Evolutionary conservation across 345 rosid species (phyloP), one percentile per base, ranked within the genome.

Genomic region (Crucihimalaya himalaica): DNA sequence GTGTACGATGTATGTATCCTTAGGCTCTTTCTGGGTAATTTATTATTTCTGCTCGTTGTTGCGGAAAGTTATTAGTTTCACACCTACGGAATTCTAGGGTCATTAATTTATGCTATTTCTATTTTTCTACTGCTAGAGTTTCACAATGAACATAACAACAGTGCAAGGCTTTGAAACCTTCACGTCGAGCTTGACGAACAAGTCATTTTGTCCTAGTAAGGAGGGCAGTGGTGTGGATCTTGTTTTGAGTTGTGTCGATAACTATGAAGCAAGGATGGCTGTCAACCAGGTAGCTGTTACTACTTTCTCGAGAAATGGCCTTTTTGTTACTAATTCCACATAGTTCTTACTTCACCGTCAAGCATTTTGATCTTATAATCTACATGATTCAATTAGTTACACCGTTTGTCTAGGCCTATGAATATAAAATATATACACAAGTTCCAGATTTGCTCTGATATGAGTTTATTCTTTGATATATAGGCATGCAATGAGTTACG

Each of bases 201-300:
- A 87, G 75, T 68, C 85, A 12, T 91, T 88, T 75, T 10, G 79
- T 81, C 88, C 89, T 31, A 80, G 60, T 71, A 86, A 88, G 82
- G 93, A 89, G 75, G 93, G 93, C 40, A 89, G 75, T 5, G 93
- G 97, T 29, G 97, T 95, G 79, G 96, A 91, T 83, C 97, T 91
- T 83, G 93, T 95, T 79, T 80, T 95, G 80, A 95, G 97, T 72
- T 95, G 99, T 55, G 99, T 94, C 28, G 99, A 95, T 81, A 95
- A 95, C 59, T 91, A 85, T 80, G 97, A 91, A 87, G 97, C 97
- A 12, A 86, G 97, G 77, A 91, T 91, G 97, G 96, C 89, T 78
- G 96, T 95, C 67, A 95, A 95, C 80, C 99, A 91, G 98, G 98
- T 94, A 83, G 77, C 64, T 16, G 35, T 46, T 59, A 47, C 52